These are phyloP conservation scores for Saccharomyces eubayanus DNA, from an alignment of 805 yeast genomes.

Conservation along the genomic window DNA sequence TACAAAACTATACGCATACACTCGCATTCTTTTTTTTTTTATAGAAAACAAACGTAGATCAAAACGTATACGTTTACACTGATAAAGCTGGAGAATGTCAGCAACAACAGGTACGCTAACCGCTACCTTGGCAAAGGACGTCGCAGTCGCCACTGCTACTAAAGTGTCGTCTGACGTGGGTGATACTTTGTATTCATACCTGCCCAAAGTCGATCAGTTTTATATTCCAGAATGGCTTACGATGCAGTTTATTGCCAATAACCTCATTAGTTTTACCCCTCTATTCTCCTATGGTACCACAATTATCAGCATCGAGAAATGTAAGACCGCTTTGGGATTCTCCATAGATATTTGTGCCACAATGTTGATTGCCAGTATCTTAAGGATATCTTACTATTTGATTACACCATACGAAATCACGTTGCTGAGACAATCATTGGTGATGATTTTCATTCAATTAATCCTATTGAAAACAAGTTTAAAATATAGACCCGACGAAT, in stretches of 20 bases:
- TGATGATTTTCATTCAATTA: conserved; percentile 78
- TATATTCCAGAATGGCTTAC: conserved; percentile 44
- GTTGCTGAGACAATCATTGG: conserved; percentile 64
- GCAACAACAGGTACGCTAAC: not conserved
- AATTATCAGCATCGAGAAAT: conserved; percentile 53
- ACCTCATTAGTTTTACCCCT: conserved; percentile 73
- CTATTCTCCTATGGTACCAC: conserved; percentile 82
- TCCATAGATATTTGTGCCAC: conserved; percentile 90
- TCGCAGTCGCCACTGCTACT: conserved; percentile 1
- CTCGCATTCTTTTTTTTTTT: not conserved
- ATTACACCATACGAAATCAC: conserved; percentile 78
- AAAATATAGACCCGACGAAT: conserved; percentile 43
- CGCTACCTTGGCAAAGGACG: conserved; percentile 2
- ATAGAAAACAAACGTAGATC: not conserved
- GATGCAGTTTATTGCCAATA: conserved; percentile 50
- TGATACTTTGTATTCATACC: conserved; percentile 23
- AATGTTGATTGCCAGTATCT: conserved; percentile 68
- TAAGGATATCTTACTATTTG: conserved; percentile 68
- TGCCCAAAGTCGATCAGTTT: conserved; percentile 36
- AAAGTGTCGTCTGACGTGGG: conserved; percentile 3
- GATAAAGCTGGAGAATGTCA: not conserved
- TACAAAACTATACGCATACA: not conserved
- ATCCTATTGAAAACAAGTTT: conserved; percentile 57
- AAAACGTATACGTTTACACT: not conserved
- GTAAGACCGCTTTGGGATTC: conserved; percentile 66